These are phyloP conservation scores for Tylopilus rubrobrunneus DNA, from an alignment of 768 basidiomycete genomes.

Conservation along the genomic window DNA sequence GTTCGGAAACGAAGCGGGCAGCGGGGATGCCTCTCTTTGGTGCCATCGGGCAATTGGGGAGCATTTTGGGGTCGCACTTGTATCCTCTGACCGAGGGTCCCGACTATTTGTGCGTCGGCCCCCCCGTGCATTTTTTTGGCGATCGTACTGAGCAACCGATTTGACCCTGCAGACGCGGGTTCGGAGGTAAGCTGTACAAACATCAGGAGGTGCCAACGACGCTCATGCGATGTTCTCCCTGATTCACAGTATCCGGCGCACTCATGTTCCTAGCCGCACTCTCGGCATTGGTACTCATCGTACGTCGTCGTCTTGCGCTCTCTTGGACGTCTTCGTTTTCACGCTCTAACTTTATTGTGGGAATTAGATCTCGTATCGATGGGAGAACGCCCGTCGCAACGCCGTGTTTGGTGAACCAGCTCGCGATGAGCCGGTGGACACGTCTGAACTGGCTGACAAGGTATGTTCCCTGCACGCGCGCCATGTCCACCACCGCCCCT, in stretches of 20 bases:
- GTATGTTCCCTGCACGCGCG: not conserved
- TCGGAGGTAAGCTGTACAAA: not conserved
- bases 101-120: constrained; percentile 32
- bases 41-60: constrained; percentile 41
- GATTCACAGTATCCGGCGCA: constrained; percentile 11
- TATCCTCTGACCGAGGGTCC: constrained; percentile 41
- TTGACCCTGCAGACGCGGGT: not conserved
- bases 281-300: constrained; percentile 19
- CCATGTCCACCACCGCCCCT: not conserved
- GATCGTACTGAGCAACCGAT: not conserved
- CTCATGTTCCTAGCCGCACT: constrained; percentile 25
- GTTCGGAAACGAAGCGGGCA: constrained; percentile 44
- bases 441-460: constrained; percentile 60
- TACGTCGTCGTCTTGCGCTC: constrained; percentile 4
- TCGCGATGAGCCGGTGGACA: constrained; percentile 51
- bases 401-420: constrained; percentile 47
- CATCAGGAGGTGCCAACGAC: not conserved
- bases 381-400: constrained; percentile 58
- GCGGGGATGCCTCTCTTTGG: constrained; percentile 40
- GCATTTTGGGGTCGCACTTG: constrained; percentile 39
- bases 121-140: not conserved
- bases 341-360: not conserved
- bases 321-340: not conserved
- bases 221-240: not conserved
- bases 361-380: constrained; percentile 54